Base-by-base conservation (phyloP, 2,329 filamentous ascomycete species). In the Alternaria solani region DNA sequence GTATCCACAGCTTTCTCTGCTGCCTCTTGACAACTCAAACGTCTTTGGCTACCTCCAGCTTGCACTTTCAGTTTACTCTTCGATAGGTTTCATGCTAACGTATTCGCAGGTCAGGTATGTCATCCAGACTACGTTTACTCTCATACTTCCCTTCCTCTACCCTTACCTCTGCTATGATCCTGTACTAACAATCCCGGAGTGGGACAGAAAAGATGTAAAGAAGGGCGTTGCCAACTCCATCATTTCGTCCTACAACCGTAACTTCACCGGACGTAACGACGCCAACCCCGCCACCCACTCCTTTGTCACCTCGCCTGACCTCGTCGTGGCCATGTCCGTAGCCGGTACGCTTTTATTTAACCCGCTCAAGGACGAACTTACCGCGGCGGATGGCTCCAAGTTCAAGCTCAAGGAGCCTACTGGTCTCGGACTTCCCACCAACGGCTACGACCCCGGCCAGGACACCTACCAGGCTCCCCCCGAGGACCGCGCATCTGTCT, bases 171-270 rank as follows among this genome's bases (percentile, higher is more conserved):
- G 5, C 34, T 38, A 43, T 32, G 42, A 48, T 9, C 7, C 5
- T 16, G 18, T 41, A 39, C 32, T 52, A 44, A 60, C 53, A 43
- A 57, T 42, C 12, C 46, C 18, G 20, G 32, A 98, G 82, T 98
- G 95, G 95, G 93, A 97, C 77, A 91, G 95, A 71, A 86, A 84
- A 68, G 94, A 98, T 72, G 93, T 97, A 57, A 91, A 94, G 87
- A 97, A 98, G 88, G 94, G 94, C 69, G 89, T 92, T 73, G 85
- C 93, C 75, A 99, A 99, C 89, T 96, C 93, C 7, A 99, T 99
- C 80, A 86, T 99, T 79, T 97, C 94, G 47, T 98, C 95, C 28
- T 99, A 97, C 90, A 99, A 99, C 91, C 93, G 95, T 83, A 98
- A 99, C 89, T 98, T 99, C 86, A 98, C 94, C 63, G 94, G 94